Percentiles rank a stretch among this genome's conserved stretches.
Evolutionary conservation across 495 filamentous ascomycete genomes (phyloP).

Genomic region (Xylaria castorea): DNA sequence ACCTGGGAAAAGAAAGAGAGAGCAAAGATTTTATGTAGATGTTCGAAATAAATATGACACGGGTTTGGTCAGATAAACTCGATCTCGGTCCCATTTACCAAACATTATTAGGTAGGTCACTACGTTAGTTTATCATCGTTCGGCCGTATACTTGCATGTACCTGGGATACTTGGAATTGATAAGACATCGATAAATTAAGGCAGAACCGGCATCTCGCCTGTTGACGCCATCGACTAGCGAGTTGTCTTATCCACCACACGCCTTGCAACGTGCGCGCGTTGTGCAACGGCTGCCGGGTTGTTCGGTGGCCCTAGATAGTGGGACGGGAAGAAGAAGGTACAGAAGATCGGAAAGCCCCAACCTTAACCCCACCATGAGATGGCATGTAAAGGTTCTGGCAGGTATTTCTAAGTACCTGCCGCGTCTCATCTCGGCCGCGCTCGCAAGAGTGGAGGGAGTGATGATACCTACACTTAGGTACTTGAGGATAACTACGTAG

Average conservation of each 20-base stretch:
- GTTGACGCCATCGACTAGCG: slow-evolving; percentile 26
- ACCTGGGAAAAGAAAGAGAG: background rate
- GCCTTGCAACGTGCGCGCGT: slow-evolving; percentile 10
- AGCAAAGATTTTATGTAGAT: background rate
- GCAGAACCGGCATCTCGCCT: slow-evolving; percentile 3
- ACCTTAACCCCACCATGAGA: background rate
- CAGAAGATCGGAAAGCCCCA: background rate
- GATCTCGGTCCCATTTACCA: background rate
- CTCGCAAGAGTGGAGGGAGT: background rate
- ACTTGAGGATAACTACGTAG: background rate
- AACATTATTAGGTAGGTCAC: slow-evolving; percentile 7
- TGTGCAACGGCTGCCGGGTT: background rate
- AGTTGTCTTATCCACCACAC: slow-evolving; percentile 18
- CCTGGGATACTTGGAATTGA: background rate
- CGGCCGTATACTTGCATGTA: background rate
- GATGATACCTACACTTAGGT: background rate
- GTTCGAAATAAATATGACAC: background rate
- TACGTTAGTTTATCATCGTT: slow-evolving; percentile 2
- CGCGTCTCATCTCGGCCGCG: background rate
- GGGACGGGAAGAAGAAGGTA: slow-evolving; percentile 6
- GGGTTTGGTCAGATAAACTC: slow-evolving; percentile 5
- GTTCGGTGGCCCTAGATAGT: background rate
- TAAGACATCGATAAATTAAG: background rate
- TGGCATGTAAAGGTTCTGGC: background rate
- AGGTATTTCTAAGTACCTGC: background rate